Evolutionary conservation across 352 stramenopile genomes (phyloP).

Genomic region (Plasmopara halstedii): DNA sequence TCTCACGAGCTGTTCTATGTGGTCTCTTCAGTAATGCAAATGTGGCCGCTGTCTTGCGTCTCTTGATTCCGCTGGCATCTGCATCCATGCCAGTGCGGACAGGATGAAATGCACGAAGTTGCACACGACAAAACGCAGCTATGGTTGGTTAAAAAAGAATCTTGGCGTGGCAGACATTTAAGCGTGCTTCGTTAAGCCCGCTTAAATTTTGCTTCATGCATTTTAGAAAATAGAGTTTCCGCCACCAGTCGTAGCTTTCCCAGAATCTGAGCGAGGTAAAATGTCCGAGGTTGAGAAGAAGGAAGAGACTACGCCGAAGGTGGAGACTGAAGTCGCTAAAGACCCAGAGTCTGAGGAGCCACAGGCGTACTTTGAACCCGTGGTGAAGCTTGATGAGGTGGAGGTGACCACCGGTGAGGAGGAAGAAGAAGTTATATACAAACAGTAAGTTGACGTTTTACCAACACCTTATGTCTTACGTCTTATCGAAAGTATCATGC

Average conservation of each 20-base stretch:
- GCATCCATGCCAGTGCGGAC: too few species aligned
- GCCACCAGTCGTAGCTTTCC: slow-evolving; percentile 12
- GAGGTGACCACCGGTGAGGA: slow-evolving; percentile 97
- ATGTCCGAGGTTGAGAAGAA: slow-evolving; percentile 66
- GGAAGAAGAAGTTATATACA: slow-evolving; percentile 94
- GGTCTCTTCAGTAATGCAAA: slow-evolving; percentile 22
- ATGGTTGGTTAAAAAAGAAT: neutral
- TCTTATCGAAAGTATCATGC: neutral
- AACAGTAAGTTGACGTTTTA: slow-evolving; percentile 48
- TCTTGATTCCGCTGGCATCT: slow-evolving; percentile 15
- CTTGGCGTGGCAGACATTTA: slow-evolving; percentile 1
- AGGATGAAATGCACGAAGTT: neutral
- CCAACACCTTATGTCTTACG: neutral
- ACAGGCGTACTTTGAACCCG: slow-evolving; percentile 84
- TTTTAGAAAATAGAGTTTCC: too few species aligned
- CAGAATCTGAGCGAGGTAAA: slow-evolving; percentile 13
- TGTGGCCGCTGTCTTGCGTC: too few species aligned
- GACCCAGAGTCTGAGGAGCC: slow-evolving; percentile 75
- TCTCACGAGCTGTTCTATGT: slow-evolving; percentile 13
- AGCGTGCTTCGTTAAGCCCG: too few species aligned
- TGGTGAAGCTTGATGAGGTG: slow-evolving; percentile 88
- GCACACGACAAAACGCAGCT: neutral
- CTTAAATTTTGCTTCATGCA: too few species aligned
- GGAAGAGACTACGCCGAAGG: slow-evolving; percentile 57
- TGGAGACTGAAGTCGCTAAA: slow-evolving; percentile 48